These are phyloP conservation scores for Elsinoe necatrix DNA, from an alignment of 2,329 filamentous ascomycete species.

Conservation along the genomic window DNA sequence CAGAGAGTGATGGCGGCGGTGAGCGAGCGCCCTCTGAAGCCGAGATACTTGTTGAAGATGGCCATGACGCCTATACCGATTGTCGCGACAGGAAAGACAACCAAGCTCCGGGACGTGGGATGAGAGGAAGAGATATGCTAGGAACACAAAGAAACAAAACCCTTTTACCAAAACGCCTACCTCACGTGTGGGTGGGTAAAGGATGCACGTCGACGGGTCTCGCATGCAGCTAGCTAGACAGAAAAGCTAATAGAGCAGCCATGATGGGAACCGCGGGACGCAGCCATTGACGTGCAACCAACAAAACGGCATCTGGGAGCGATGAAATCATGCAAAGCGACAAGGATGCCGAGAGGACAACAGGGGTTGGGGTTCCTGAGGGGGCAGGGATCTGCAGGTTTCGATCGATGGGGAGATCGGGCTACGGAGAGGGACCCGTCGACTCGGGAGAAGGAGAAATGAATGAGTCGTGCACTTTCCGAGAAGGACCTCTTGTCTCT, in stretches of 20 bases:
- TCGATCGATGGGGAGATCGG: slow-evolving; percentile 5
- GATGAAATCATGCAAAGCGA: slow-evolving; percentile 1
- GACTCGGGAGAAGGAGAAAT: background rate
- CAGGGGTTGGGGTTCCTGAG: background rate
- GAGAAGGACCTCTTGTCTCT: background rate
- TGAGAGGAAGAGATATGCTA: background rate
- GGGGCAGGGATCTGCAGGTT: background rate
- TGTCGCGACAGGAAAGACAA: background rate
- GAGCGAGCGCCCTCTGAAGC: slow-evolving; percentile 12
- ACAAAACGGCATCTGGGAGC: background rate
- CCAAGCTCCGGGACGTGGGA: background rate
- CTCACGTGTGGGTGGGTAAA: background rate
- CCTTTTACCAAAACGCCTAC: background rate
- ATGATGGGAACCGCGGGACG: background rate
- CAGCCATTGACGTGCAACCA: background rate
- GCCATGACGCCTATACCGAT: slow-evolving; percentile 1
- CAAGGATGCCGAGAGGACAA: background rate
- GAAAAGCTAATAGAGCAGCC: background rate
- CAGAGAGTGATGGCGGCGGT: slow-evolving; percentile 11
- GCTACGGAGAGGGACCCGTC: background rate
- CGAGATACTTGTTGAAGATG: slow-evolving; percentile 16
- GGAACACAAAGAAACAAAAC: slow-evolving; percentile 1
- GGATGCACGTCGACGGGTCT: background rate
- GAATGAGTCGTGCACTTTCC: background rate
- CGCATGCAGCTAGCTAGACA: background rate